Conservation (phyloP, 306 rosid species). For the Vigna mungo region DNA sequence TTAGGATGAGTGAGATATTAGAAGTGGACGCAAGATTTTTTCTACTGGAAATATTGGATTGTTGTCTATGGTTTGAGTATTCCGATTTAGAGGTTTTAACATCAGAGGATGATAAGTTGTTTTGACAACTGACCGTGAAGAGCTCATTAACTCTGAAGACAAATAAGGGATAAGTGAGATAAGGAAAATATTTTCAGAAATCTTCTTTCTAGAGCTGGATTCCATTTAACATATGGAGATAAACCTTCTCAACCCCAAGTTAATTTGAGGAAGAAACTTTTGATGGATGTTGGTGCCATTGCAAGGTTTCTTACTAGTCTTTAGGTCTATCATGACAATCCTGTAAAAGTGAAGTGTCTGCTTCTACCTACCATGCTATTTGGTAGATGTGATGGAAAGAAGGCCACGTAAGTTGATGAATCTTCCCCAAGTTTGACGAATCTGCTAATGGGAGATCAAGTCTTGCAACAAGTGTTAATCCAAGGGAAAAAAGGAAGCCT, state of each 20-base stretch:
- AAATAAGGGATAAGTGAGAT: constrained; percentile 94
- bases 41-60: constrained; percentile 93
- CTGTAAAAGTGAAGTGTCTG: constrained; percentile 95
- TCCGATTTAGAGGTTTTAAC: constrained; percentile 99
- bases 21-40: constrained; percentile 98
- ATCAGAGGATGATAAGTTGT: constrained; percentile 95
- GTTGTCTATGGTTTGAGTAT: constrained; percentile 99
- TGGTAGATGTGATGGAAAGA: constrained; percentile 80
- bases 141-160: constrained; percentile 90
- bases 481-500: too few species aligned
- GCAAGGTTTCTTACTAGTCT: constrained; percentile 98
- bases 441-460: constrained; percentile 98
- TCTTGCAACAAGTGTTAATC: constrained; percentile 72
- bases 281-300: constrained; percentile 98
- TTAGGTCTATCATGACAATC: constrained; percentile 98
- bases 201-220: constrained; percentile 95
- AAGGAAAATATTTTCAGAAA: constrained; percentile 97
- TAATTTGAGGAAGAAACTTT: constrained; percentile 88
- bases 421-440: constrained; percentile 97
- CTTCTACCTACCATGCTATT: constrained; percentile 96
- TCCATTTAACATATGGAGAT: constrained; percentile 96
- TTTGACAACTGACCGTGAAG: constrained; percentile 97
- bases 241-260: constrained; percentile 97
- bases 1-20: constrained; percentile 60
- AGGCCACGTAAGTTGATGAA: constrained; percentile 72